These are phyloP conservation scores for Coniella vitis DNA, from an alignment of 2,329 filamentous ascomycete genomes.

Conservation along the genomic window DNA sequence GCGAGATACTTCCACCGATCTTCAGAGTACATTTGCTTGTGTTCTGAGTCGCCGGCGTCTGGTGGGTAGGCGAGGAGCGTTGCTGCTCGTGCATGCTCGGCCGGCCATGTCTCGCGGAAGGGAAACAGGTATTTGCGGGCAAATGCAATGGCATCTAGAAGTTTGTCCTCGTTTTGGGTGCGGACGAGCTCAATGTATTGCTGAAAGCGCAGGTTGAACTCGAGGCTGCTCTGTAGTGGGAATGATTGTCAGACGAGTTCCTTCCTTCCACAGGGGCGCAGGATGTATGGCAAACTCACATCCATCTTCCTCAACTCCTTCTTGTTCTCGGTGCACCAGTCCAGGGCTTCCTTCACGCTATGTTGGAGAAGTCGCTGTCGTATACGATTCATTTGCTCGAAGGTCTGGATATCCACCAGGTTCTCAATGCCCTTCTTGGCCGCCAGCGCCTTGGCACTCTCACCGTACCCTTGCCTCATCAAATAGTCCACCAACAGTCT, in stretches of 20 bases:
- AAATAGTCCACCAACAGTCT: constrained; percentile 89
- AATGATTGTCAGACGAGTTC: background rate
- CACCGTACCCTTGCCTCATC: constrained; percentile 72
- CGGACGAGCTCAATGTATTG: constrained; percentile 91
- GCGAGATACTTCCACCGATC: constrained; percentile 72
- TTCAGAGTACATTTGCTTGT: constrained; percentile 60
- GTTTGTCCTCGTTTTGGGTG: constrained; percentile 53
- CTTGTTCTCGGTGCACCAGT: constrained; percentile 92
- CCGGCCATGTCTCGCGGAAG: constrained; percentile 54
- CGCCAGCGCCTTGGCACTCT: constrained; percentile 70
- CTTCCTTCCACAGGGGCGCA: background rate
- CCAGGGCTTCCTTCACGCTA: constrained; percentile 70
- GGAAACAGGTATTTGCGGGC: constrained; percentile 74
- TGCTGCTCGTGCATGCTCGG: constrained; percentile 65
- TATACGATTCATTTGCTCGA: constrained; percentile 74
- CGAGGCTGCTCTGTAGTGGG: constrained; percentile 61
- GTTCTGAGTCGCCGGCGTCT: constrained; percentile 38
- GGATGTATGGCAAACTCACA: constrained; percentile 36
- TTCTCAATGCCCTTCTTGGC: constrained; percentile 68
- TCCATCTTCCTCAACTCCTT: constrained; percentile 84
- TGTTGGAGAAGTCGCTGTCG: constrained; percentile 63
- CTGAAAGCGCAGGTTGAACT: constrained; percentile 89
- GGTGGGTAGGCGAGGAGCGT: constrained; percentile 72
- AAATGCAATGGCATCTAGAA: constrained; percentile 72
- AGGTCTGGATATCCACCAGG: constrained; percentile 83